Conservation (phyloP, 2,329 filamentous ascomycete species). For the Plectosphaerella sp. region DNA sequence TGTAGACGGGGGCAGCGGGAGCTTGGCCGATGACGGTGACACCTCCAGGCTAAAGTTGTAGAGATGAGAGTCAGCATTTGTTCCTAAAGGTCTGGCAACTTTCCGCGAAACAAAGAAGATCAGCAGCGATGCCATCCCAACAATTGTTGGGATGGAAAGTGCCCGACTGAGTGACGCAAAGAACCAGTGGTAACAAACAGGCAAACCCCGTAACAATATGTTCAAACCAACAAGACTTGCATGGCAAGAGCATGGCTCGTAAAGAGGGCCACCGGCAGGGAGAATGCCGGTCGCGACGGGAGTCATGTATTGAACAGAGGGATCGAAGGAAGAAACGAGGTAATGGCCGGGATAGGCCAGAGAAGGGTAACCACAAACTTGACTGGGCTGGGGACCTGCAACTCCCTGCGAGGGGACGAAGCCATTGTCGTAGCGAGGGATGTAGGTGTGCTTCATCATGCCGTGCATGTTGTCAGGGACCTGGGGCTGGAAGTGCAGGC, state of each 20-base stretch:
- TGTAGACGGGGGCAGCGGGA: conserved; percentile 20
- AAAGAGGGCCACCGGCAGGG: not conserved
- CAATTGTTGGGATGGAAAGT: not conserved
- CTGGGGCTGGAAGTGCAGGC: conserved; percentile 53
- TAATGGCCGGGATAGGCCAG: no score
- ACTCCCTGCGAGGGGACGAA: not conserved
- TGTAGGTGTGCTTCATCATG: conserved; percentile 49
- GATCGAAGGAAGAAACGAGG: no score
- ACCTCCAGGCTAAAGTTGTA: conserved; percentile 22
- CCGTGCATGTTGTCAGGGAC: conserved; percentile 55
- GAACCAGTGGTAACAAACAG: not conserved
- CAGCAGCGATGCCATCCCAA: not conserved
- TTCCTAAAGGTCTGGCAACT: not conserved
- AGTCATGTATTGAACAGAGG: no score
- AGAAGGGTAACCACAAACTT: no score
- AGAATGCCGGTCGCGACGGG: no score
- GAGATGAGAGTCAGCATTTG: conserved; percentile 10
- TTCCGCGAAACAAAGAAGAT: not conserved
- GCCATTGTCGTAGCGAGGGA: conserved; percentile 45
- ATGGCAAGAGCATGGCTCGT: not conserved
- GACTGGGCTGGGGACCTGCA: no score
- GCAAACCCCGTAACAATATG: not conserved
- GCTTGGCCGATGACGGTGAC: conserved; percentile 20
- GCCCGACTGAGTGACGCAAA: not conserved
- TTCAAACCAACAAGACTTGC: not conserved